Percentiles rank a stretch among this genome's conserved stretches.
phyloP scores from a whole-genome alignment of 768 basidiomycete genomes.

The Mycena filopes region DNA sequence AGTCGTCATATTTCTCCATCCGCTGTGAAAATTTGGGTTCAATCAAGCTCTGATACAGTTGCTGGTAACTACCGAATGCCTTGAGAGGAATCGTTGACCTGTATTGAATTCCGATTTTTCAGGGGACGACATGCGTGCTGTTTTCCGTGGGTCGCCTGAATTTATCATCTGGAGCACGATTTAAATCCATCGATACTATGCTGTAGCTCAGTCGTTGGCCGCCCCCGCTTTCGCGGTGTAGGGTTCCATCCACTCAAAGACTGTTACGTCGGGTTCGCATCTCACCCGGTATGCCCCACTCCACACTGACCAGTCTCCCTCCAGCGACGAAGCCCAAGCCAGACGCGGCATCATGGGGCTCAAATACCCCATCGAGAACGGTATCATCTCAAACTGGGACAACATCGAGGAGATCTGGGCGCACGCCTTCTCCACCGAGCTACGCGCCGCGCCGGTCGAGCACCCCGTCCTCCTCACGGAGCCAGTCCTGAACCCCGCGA shows the following conservation, averaged over 20 bases:
- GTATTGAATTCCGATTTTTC: too few species aligned
- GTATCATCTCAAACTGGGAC: slow-evolving; percentile 19
- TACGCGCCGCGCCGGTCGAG: slow-evolving; percentile 15
- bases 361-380: slow-evolving; percentile 62
- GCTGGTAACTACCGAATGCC: slow-evolving; percentile 4
- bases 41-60: background rate
- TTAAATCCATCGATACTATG: too few species aligned
- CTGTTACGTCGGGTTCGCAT: too few species aligned
- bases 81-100: too few species aligned
- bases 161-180: too few species aligned
- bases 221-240: too few species aligned
- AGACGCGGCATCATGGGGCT: slow-evolving; percentile 79
- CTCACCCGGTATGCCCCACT: too few species aligned
- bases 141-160: slow-evolving; percentile 21
- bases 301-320: background rate
- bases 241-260: too few species aligned
- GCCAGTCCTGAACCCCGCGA: slow-evolving; percentile 74
- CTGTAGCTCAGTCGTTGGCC: too few species aligned
- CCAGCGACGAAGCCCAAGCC: slow-evolving; percentile 74
- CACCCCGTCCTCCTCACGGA: slow-evolving; percentile 67
- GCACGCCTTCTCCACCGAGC: slow-evolving; percentile 18
- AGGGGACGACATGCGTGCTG: slow-evolving; percentile 20
- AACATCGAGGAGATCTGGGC: slow-evolving; percentile 23
- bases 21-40: too few species aligned
- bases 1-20: background rate